Evolutionary conservation across 805 yeast genomes (phyloP), one percentile per base, ranked within the genome.

Genomic region (Yarrowia sp.): DNA sequence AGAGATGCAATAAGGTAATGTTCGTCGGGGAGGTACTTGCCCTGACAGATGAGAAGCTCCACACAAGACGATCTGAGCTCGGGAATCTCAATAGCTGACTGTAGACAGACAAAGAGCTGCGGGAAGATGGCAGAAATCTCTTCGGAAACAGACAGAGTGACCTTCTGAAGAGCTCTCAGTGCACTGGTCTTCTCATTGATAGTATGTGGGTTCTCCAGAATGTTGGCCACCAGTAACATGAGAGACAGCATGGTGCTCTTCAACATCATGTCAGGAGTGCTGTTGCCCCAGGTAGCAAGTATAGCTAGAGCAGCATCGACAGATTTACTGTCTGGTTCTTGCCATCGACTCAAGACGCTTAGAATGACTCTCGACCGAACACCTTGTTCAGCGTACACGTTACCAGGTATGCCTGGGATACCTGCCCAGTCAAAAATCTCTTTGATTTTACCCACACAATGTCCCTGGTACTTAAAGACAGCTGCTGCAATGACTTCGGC

Each of bases 111-210:
- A 45, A 59, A 59, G 19, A 59, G 42, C 22, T 59, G 65, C 2
- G 65, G 65, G n/a, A 59, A 59, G 8, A 59, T 59, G 11, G 65
- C 52, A 14, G 65, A 59, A n/a, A 59, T 45, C 32, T 45, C 65
- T 2, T 45, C 22, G 5, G 50, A n/a, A 9, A 59, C 65, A n/a
- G 65, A 35, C 15, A 35, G 3, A 3, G 65, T 45, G n/a, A 59
- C 65, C 14, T 59, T 59, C 14, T 14, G 65, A 16, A 59, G 41
- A 2, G 65, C 65, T 19, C 52, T 19, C 35, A 59, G 35, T 1
- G 65, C 65, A 45, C 65, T 42, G 1, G 65, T 59, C 19, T 59
- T 59, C 35, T 59, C 65, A 14, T 32, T 43, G n/a, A 59, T 12
- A n/a, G 65, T 59, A 8, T 45, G 65, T 15, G 65, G 65, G 52